Evolutionary conservation across 257 asterid species (phyloP), one percentile per base, ranked within the genome.

Genomic region (Fraxinus quadrangulata): DNA sequence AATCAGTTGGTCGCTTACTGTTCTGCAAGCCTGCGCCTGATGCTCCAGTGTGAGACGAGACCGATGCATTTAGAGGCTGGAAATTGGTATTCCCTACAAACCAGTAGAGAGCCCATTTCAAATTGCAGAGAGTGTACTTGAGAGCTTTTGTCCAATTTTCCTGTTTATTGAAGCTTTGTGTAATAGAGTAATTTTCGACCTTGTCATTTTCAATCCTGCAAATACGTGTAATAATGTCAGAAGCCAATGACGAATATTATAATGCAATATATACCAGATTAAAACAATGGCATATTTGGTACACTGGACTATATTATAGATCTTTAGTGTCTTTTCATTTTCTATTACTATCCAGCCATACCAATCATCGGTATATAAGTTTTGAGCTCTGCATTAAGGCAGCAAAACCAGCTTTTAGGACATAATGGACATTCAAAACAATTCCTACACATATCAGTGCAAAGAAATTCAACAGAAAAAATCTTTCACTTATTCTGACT

Each of bases 111-210:
- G 93, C 98, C 97, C 98, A 96, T 83, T 96, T 93, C 88, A 96
- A 87, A 87, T 93, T 88, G 87, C 98, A 92, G 61, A 96, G 97
- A 5, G 98, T 96, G 83, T 96, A 93, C 84, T 96, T 96, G 70
- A 96, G 97, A 83, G 99, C 99, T 87, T 96, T 96, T 49, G 99
- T 96, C 99, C 99, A 96, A 77, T 91, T 88, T 82, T 93, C 99
- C 51, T 75, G 99, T 77, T 96, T 93, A 39, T 92, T 93, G 87
- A 93, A 96, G 90, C 99, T 96, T 80, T 93, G 98, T 0, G 98
- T 93, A 45, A 96, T 96, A 36, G 98, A 96, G 84, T 89, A 88
- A 72, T 71, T 90, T 81, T 90, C 98, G 85, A 96, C 98, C 82
- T 89, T 96, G 91, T 93, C 98, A 67, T 89, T 93, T 70, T 96